Evolutionary conservation across 1,284 basidiomycete species (phyloP).

Genomic region (Ceratobasidium sp.): DNA sequence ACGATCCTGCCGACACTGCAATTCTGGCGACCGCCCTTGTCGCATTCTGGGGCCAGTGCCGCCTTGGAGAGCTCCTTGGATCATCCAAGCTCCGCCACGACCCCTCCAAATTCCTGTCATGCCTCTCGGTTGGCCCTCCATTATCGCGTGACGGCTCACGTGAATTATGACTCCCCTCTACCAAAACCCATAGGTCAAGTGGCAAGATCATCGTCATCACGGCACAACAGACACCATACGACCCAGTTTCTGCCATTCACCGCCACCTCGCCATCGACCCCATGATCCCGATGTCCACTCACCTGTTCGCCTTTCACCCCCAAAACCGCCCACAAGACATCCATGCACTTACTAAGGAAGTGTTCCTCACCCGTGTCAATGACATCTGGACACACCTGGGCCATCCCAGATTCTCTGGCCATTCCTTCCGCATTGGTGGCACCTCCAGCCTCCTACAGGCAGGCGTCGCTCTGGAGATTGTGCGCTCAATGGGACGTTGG

Average conservation of each 20-base stretch:
- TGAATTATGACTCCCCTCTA: neutral
- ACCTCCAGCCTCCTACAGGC: conserved; percentile 51
- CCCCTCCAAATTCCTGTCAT: neutral
- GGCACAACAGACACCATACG: no score
- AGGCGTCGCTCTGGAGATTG: conserved; percentile 52
- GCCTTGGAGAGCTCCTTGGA: conserved; percentile 35
- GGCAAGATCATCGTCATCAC: no score
- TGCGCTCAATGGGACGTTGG: conserved; percentile 52
- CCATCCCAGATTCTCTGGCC: conserved; percentile 49
- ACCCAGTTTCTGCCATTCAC: no score
- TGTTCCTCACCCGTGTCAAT: conserved; percentile 26
- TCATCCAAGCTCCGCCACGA: neutral
- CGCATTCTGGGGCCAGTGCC: conserved; percentile 33
- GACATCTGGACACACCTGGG: conserved; percentile 51
- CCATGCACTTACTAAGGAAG: neutral
- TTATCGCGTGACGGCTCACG: neutral
- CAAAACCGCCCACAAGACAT: no score
- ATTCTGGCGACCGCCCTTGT: neutral
- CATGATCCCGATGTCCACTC: neutral
- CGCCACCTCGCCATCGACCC: no score
- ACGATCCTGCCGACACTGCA: conserved; percentile 1
- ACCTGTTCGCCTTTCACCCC: neutral
- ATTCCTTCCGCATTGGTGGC: conserved; percentile 54
- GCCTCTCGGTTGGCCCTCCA: neutral
- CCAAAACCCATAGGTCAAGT: no score